phyloP scores from a whole-genome alignment of 2,329 filamentous ascomycete genomes.

The Peltaster fructicola region DNA sequence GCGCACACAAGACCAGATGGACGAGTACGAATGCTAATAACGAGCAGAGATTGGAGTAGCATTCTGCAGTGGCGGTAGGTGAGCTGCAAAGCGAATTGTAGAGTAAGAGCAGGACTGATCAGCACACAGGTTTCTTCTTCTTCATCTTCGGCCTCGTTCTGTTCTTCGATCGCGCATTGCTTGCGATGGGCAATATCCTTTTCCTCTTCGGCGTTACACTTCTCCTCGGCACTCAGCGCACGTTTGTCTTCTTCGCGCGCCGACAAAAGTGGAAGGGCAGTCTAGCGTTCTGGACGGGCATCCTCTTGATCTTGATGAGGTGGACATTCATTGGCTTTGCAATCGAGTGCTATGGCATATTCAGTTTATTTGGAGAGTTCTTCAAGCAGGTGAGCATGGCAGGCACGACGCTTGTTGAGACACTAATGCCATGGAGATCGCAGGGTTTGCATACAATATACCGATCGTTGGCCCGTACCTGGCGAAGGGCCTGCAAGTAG shows the following conservation, averaged over 20 bases:
- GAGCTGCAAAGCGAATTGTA: slow-evolving; percentile 5
- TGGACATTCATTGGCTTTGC: slow-evolving; percentile 87
- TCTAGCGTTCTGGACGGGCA: slow-evolving; percentile 67
- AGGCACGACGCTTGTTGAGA: too few relatives aligned
- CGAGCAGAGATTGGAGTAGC: slow-evolving; percentile 76
- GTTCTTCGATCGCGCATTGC: slow-evolving; percentile 96
- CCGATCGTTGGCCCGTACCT: slow-evolving; percentile 80
- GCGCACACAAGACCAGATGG: slow-evolving; percentile 24
- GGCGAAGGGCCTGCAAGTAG: slow-evolving; percentile 53
- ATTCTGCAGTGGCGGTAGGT: slow-evolving; percentile 93
- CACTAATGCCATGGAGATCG: slow-evolving; percentile 51
- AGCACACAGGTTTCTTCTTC: slow-evolving; percentile 65
- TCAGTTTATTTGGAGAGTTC: slow-evolving; percentile 60
- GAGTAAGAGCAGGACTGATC: slow-evolving; percentile 6
- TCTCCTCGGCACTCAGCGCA: slow-evolving; percentile 86
- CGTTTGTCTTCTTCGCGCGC: slow-evolving; percentile 82
- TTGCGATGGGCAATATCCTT: slow-evolving; percentile 98
- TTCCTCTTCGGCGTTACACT: slow-evolving; percentile 93
- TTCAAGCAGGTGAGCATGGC: slow-evolving; percentile 3
- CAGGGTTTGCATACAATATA: slow-evolving; percentile 66
- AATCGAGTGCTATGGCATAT: slow-evolving; percentile 82
- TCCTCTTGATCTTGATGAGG: slow-evolving; percentile 67
- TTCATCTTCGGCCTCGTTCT: slow-evolving; percentile 84
- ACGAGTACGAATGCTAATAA: slow-evolving; percentile 5
- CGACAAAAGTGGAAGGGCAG: slow-evolving; percentile 86